Evolutionary conservation across 352 stramenopile species (phyloP).

Genomic region (Lagenidium giganteum): DNA sequence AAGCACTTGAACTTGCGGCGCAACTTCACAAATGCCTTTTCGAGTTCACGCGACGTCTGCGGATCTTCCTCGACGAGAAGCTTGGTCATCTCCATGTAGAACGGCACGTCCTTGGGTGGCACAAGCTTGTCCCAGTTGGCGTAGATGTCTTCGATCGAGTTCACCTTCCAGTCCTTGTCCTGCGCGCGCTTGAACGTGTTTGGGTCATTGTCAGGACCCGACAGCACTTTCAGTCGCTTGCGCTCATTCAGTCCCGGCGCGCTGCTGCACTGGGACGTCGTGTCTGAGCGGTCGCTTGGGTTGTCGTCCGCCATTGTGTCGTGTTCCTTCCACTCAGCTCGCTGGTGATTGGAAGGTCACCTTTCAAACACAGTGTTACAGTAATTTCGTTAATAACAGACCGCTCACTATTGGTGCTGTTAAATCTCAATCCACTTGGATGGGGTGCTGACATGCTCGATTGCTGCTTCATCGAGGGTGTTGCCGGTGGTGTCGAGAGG

Average conservation of each 20-base stretch:
- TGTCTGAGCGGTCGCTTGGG: no score
- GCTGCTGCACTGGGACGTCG: no score
- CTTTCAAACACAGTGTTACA: no score
- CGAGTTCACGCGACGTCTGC: constrained; percentile 72
- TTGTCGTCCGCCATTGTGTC: no score
- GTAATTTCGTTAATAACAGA: no score
- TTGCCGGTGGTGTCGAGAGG: no score
- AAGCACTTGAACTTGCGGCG: constrained; percentile 85
- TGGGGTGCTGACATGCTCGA: no score
- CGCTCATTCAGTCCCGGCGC: constrained; percentile 3
- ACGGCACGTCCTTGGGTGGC: constrained; percentile 49
- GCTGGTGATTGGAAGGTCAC: no score
- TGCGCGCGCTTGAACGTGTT: constrained; percentile 85
- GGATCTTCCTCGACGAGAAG: constrained; percentile 73
- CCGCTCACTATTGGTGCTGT: no score
- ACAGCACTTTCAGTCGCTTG: constrained; percentile 21
- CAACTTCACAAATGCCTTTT: constrained; percentile 82
- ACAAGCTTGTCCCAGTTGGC: constrained; percentile 80
- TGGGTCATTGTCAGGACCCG: constrained; percentile 66
- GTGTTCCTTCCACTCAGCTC: no score
- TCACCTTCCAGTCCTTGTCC: constrained; percentile 75
- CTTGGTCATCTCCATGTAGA: constrained; percentile 75
- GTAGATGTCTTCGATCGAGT: constrained; percentile 86
- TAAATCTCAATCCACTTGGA: no score
- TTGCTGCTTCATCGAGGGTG: no score